Evolutionary conservation across 257 asterid species (phyloP).

Genomic region (Solanum medicagineum): DNA sequence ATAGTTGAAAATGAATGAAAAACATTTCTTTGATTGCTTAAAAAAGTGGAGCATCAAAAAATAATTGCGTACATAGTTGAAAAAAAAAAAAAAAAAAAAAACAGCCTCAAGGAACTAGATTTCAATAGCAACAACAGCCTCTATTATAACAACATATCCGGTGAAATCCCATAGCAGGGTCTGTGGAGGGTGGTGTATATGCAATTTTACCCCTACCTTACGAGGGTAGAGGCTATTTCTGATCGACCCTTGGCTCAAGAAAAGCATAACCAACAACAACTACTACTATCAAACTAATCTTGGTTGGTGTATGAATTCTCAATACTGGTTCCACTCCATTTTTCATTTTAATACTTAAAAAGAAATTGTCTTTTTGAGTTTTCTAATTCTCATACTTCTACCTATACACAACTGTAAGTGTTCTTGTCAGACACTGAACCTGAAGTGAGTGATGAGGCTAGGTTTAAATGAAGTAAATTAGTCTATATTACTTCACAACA

Average conservation of each 20-base stretch:
- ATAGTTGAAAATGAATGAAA: not conserved
- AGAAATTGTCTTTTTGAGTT: not conserved
- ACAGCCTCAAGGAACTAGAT: not conserved
- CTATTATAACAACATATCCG: not conserved
- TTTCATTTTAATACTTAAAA: not conserved
- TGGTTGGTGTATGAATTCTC: not conserved
- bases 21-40: not conserved
- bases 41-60: not conserved
- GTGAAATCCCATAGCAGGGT: not conserved
- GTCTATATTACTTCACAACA: not conserved
- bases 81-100: not conserved
- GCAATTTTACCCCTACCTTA: not conserved
- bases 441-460: not conserved
- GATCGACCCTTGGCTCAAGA: not conserved
- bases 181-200: not conserved
- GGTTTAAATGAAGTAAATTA: not conserved
- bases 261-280: not conserved
- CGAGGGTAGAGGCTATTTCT: not conserved
- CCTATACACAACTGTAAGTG: not conserved
- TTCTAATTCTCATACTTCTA: not conserved
- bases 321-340: not conserved
- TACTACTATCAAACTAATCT: not conserved
- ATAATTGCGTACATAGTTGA: not conserved
- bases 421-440: not conserved
- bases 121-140: not conserved